Base-by-base conservation (phyloP, 495 filamentous ascomycete genomes). In the Acidiella bohemica region DNA sequence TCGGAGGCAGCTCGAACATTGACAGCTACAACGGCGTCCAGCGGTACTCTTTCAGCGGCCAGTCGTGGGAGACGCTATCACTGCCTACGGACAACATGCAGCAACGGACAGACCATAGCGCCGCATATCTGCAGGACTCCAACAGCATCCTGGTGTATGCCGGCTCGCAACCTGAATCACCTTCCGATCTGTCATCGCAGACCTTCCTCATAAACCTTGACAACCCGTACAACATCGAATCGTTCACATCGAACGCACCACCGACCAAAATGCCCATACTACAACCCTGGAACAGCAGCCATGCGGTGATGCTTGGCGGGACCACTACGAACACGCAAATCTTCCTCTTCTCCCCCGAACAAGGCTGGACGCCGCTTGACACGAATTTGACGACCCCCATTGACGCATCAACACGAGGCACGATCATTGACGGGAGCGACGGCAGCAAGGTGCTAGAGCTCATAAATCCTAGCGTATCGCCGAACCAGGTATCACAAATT, bases 381-480 rank as follows among this genome's bases (percentile, higher is more conserved):
- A 67, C 71, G 5, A 70, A 67, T 13, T 61, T 94, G 27, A 62
- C 66, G n/a, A 49, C 64, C 23, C 66, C 70, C 11, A 47, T 88
- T 8, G 68, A 72, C 21, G 57, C 64, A 5, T 60, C 61, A 4
- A 57, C 72, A n/a, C 70, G 75, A 50, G 74, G 68, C 13, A 66
- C 72, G 5, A 57, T 95, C 11, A 57, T 93, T 14, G 62, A 65
- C 36, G 78, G 75, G 6, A 71, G 76, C 28, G 81, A 93, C 53
- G 83, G 76, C 4, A 85, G 80, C 59, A 90, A 85, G 55, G 67
- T 84, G n/a, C 63, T 96, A 10, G 72, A 86, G 47, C 72, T 72
- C 1, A 96, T 86, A 55, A 75, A 94, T 53, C 73, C 88, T 68
- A 70, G 63, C 10, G 65, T 65, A 9, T 76, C 73, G 2, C 87